These are phyloP conservation scores for Pseudogymnoascus verrucosus DNA, from an alignment of 2,329 filamentous ascomycete species.

Conservation along the genomic window DNA sequence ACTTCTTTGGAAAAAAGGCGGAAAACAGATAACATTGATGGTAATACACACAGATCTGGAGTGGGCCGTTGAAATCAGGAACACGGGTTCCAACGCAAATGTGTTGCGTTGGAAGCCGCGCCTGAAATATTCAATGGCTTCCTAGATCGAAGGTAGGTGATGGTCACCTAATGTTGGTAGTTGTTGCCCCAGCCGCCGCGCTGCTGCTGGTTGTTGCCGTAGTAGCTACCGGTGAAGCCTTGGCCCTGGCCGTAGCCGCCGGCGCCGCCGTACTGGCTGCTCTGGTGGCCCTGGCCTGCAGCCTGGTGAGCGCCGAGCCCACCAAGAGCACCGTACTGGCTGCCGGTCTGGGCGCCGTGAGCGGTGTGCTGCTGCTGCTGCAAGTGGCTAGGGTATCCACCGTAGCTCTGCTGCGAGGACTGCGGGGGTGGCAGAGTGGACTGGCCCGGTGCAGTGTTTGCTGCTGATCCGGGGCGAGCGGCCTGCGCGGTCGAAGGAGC, in stretches of 20 bases:
- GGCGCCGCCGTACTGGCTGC: constrained; percentile 35
- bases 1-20: constrained; percentile 2
- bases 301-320: constrained; percentile 41
- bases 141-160: constrained; percentile 4
- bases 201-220: constrained; percentile 31
- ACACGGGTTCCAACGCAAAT: background rate
- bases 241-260: constrained; percentile 27
- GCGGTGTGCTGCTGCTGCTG: constrained; percentile 27
- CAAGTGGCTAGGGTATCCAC: constrained; percentile 29
- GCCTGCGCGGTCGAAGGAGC: constrained; percentile 29
- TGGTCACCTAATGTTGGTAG: constrained; percentile 31
- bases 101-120: background rate
- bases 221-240: constrained; percentile 35
- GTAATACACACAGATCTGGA: constrained; percentile 7
- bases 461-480: constrained; percentile 29
- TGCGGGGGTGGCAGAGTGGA: constrained; percentile 27
- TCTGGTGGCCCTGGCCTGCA: constrained; percentile 33
- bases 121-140: background rate
- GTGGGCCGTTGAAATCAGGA: background rate
- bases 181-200: constrained; percentile 42
- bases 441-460: constrained; percentile 26
- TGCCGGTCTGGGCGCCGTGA: constrained; percentile 28
- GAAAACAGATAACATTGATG: constrained; percentile 2
- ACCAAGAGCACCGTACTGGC: constrained; percentile 34
- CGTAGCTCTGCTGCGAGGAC: constrained; percentile 27